Evolutionary conservation across 306 rosid species (phyloP), one percentile per base, ranked within the genome.

Genomic region (Fragaria vesca): DNA sequence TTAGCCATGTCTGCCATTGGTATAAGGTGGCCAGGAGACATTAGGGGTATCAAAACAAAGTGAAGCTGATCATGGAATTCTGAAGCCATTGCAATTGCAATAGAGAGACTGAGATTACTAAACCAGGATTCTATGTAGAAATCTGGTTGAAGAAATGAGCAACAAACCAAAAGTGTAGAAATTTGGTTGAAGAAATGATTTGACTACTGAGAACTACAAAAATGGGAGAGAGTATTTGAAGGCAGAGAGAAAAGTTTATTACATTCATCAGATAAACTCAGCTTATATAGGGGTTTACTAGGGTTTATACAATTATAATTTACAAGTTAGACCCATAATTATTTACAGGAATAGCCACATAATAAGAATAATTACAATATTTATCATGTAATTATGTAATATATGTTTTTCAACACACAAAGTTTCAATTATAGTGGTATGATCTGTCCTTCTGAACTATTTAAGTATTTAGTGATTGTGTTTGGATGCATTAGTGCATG

Each of bases 1-100:
- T 45, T 83, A 38, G 84, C 87, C 13, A 76, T 76, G 61, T 80
- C 73, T 40, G 69, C 65, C 81, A 76, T 76, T 24, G 87, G 84
- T 24, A 80, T 66, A 46, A 76, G 45, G 76, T 83, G 87, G 76
- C 87, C 81, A 24, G 72, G 72, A 13, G 73, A n/a, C 81, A 76
- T 16, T 0, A 72, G 9, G 0, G 87, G 84, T 5, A 83, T 38
- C 50, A 82, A 4, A 6, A 82, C 15, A 69, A 82, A 78, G 80
- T 82, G 82, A 47, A 78, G 80, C 20, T 17, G 60, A 24, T 73
- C 24, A 18, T 67, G 75, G 65, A n/a, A n/a, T 20, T 71, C 48
- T 20, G 68, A 28, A 76, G 60, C 77, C 78, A 65, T 81, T 63
- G 78, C 34, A 2, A 21, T 55, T 55, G 57, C n/a, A 51, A 17